Base-by-base conservation (phyloP, 495 filamentous ascomycete species). In the Lasiosphaeria ovina region DNA sequence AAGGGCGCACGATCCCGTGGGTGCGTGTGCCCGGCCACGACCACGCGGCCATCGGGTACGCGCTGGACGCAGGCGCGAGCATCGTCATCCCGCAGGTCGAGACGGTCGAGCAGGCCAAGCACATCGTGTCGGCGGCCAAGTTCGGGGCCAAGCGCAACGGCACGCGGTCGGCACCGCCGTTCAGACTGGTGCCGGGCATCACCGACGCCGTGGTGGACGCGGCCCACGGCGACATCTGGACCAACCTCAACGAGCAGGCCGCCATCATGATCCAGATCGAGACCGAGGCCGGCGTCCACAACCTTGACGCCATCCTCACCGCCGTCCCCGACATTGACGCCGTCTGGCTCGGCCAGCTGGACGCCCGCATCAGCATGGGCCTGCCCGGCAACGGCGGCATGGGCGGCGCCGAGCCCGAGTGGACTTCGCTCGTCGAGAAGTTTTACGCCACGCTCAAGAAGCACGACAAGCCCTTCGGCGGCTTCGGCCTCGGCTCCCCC, bases 231-330 rank as follows among this genome's bases (percentile, higher is more conserved):
- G 65, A 72, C 35, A 54, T 78, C 44, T 72, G 70, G 62, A 59
- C 70, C 52, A 74, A 71, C 59, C 40, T 74, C 47, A 80, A 80
- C 69, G 62, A 72, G 54, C 76, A 76, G 63, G 77, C 77, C 8
- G 76, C 77, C 33, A 62, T 80, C 58, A 72, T 75, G 62, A 76
- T 79, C 58, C 75, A 79, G 62, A 79, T 86, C 66, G 77, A 85
- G 62, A 68, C 80, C 35, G 70, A 83, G 54, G 80, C 79, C 62
- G 74, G 72, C 57, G 80, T 86, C 62, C 66, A 72, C 54, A 83
- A 86, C 70, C 72, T 87, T 34, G 74, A 79, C 57, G 73, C 72
- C 44, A 81, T 85, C 57, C 72, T 84, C 66, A 77, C 75, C 33
- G 74, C 64, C 40, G 66, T 69, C 24, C 72, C 77, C 31, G 69